Conservation (phyloP, 495 filamentous ascomycete genomes). For the Penicillium canariense region DNA sequence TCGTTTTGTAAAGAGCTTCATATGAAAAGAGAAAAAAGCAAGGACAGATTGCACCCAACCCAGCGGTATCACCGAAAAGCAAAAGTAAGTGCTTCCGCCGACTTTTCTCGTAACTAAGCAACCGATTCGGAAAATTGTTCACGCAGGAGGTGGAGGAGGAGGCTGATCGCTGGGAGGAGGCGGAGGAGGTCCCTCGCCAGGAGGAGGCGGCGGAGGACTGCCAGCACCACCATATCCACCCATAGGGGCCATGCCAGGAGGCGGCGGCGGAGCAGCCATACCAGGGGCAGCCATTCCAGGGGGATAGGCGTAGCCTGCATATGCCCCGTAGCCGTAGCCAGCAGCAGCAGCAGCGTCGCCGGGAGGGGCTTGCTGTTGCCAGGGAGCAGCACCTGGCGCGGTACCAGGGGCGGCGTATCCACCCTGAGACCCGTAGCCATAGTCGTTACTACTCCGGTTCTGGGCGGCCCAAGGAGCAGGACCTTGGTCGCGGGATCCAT, state of each 20-base stretch:
- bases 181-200: constrained; percentile 65
- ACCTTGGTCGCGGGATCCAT: constrained; percentile 44
- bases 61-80: neutral
- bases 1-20: neutral
- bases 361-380: constrained; percentile 63
- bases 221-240: constrained; percentile 52
- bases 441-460: constrained; percentile 47
- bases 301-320: constrained; percentile 51
- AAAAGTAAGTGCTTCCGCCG: neutral
- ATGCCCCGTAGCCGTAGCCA: constrained; percentile 56
- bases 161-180: constrained; percentile 66
- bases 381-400: constrained; percentile 46
- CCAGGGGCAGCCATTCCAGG: constrained; percentile 56
- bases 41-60: neutral
- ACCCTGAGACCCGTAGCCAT: constrained; percentile 45
- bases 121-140: constrained; percentile 10
- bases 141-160: constrained; percentile 65
- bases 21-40: neutral
- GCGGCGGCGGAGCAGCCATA: constrained; percentile 64
- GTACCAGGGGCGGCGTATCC: constrained; percentile 31
- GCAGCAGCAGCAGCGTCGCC: constrained; percentile 43
- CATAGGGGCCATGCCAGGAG: constrained; percentile 67
- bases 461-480: constrained; percentile 56
- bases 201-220: constrained; percentile 52
- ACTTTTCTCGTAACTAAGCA: neutral